phyloP scores from a whole-genome alignment of 345 rosid species.

The Erysimum cheiranthoides region DNA sequence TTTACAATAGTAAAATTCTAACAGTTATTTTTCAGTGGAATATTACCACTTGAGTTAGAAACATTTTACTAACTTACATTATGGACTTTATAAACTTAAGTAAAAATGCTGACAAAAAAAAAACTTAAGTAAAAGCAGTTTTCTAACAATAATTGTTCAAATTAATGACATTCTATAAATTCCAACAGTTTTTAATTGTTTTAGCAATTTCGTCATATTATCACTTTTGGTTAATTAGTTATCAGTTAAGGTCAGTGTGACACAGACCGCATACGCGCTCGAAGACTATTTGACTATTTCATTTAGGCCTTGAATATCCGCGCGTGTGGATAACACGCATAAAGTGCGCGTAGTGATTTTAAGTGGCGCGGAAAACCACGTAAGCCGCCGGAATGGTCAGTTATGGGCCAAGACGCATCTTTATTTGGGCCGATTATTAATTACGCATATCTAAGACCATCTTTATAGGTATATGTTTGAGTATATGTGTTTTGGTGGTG shows the following conservation, averaged over 20 bases:
- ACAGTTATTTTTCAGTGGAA: too few relatives aligned
- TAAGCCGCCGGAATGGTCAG: not conserved
- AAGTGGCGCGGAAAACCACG: not conserved
- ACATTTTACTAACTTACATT: not conserved
- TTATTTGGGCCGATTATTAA: constrained; percentile 31
- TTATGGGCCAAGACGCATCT: constrained; percentile 7
- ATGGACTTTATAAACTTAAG: not conserved
- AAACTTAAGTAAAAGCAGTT: too few relatives aligned
- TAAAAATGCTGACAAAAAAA: too few relatives aligned
- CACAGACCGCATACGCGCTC: constrained; percentile 16
- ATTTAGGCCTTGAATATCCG: not conserved
- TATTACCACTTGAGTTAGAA: too few relatives aligned
- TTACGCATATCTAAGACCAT: not conserved
- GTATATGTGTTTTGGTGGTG: too few relatives aligned
- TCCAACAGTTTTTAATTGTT: not conserved
- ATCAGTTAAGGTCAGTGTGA: constrained; percentile 22
- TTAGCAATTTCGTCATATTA: not conserved
- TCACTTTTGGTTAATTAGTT: constrained; percentile 19
- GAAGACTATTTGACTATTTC: too few relatives aligned
- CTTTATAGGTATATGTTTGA: too few relatives aligned
- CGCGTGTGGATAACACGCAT: not conserved
- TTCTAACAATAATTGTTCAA: too few relatives aligned
- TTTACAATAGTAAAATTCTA: too few relatives aligned
- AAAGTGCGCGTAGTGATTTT: not conserved
- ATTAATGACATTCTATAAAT: not conserved